Evolutionary conservation across 805 yeast species (phyloP).

Genomic region (Zygosaccharomyces pseudorouxii): DNA sequence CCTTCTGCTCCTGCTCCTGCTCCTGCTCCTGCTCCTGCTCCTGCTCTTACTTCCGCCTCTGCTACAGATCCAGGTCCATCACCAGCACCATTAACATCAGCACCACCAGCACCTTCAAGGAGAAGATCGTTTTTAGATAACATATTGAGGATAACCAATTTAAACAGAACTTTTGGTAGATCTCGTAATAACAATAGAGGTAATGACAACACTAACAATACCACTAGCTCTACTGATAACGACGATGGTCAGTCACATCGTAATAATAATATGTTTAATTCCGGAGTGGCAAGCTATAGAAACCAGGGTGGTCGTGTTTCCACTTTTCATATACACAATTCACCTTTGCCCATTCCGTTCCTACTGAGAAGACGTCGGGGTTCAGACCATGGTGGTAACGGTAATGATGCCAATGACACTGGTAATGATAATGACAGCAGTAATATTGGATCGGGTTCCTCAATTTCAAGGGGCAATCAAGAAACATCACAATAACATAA

Average conservation of each 20-base stretch:
- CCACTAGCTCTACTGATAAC: not conserved
- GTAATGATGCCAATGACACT: slow-evolving; percentile 2
- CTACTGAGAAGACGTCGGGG: slow-evolving; percentile 5
- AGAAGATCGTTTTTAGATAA: slow-evolving; percentile 17
- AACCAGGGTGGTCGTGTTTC: slow-evolving; percentile 28
- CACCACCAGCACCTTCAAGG: slow-evolving; percentile 7
- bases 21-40: not conserved
- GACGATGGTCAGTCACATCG: not conserved
- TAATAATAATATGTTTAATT: slow-evolving; percentile 20
- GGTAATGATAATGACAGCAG: slow-evolving; percentile 1
- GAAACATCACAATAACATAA: not conserved
- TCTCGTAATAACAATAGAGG: slow-evolving; percentile 7
- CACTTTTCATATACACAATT: slow-evolving; percentile 17
- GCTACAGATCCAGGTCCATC: not conserved
- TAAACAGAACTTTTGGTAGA: slow-evolving; percentile 10
- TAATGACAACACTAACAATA: not conserved
- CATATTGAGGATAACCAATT: slow-evolving; percentile 15
- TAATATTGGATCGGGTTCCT: not conserved
- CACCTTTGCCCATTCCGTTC: slow-evolving; percentile 10
- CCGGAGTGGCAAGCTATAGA: slow-evolving; percentile 36
- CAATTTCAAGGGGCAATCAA: not conserved
- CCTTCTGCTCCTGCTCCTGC: not conserved
- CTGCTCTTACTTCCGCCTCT: not conserved
- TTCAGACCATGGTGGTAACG: slow-evolving; percentile 2
- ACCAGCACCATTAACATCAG: not conserved